phyloP scores from a whole-genome alignment of 345 rosid genomes.

The Dimocarpus longan region DNA sequence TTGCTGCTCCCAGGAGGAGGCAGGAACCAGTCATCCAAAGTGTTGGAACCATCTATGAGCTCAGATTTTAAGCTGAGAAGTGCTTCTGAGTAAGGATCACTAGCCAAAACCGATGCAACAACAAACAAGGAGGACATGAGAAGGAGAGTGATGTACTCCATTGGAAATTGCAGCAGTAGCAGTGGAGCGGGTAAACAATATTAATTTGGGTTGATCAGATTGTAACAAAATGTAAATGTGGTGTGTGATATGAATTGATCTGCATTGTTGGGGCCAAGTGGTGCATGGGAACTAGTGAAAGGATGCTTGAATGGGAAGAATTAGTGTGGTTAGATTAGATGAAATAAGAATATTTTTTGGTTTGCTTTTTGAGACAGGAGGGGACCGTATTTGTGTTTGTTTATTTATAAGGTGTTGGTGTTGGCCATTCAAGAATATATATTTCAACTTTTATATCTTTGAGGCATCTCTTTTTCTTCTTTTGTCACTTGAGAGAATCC shows the following conservation, averaged over 20 bases:
- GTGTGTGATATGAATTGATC: not conserved
- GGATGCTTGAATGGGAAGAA: slow-evolving; percentile 27
- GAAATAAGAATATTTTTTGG: slow-evolving; percentile 39
- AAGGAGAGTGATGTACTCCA: slow-evolving; percentile 47
- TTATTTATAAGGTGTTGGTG: slow-evolving; percentile 48
- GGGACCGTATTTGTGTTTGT: slow-evolving; percentile 39
- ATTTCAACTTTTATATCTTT: slow-evolving; percentile 23
- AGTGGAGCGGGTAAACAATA: slow-evolving; percentile 21
- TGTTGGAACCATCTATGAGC: slow-evolving; percentile 45
- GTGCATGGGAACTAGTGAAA: slow-evolving; percentile 78
- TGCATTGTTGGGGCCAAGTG: slow-evolving; percentile 29
- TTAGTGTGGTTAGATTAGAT: slow-evolving; percentile 26
- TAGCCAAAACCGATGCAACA: slow-evolving; percentile 25
- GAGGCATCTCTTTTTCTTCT: slow-evolving; percentile 34
- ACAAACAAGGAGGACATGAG: slow-evolving; percentile 32
- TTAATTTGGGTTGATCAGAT: slow-evolving; percentile 15
- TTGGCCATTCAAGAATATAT: slow-evolving; percentile 42
- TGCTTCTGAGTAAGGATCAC: slow-evolving; percentile 67
- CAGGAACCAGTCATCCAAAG: slow-evolving; percentile 67
- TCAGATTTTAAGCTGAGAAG: slow-evolving; percentile 74
- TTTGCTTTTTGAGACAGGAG: slow-evolving; percentile 39
- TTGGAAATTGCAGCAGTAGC: slow-evolving; percentile 42
- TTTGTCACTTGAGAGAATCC: slow-evolving; percentile 37
- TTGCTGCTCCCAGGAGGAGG: slow-evolving; percentile 37
- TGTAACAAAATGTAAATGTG: not conserved